Evolutionary conservation across 257 asterid species (phyloP).

Genomic region (Solanum sparsipilum): DNA sequence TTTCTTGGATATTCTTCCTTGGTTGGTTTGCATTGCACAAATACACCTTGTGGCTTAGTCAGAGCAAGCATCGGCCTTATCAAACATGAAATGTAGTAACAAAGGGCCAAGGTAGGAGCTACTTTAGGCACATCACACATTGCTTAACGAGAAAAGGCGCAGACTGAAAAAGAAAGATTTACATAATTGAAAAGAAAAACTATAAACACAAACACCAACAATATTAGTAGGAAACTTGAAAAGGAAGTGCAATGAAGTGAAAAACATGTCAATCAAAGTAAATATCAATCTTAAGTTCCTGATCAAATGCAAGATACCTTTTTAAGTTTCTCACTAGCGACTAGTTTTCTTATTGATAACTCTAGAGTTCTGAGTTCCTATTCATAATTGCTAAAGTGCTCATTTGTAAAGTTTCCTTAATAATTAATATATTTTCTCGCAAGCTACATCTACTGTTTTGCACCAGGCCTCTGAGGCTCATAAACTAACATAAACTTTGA

Average conservation of each 20-base stretch:
- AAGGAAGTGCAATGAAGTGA: not conserved
- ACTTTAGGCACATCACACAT: not conserved
- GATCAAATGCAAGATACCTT: not conserved
- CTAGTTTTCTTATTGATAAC: not conserved
- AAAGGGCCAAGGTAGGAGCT: not conserved
- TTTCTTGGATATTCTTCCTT: not conserved
- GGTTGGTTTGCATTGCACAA: not conserved
- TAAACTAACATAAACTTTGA: not conserved
- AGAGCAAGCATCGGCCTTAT: not conserved
- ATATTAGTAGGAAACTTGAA: not conserved
- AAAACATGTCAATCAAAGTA: not conserved
- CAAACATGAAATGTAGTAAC: not conserved
- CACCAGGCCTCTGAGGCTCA: not conserved
- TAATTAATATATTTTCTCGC: not conserved
- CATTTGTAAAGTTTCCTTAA: not conserved
- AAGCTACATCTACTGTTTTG: not conserved
- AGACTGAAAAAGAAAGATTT: not conserved
- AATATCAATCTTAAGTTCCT: not conserved
- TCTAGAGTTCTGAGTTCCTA: not conserved
- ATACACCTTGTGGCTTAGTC: not conserved
- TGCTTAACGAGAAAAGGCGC: not conserved
- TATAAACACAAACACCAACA: not conserved
- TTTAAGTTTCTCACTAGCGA: not conserved
- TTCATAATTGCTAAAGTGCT: not conserved
- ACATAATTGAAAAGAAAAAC: not conserved